Percentiles rank a stretch among this genome's conserved stretches.
phyloP scores from a whole-genome alignment of 139 green algal species.

The Closterium sp. region DNA sequence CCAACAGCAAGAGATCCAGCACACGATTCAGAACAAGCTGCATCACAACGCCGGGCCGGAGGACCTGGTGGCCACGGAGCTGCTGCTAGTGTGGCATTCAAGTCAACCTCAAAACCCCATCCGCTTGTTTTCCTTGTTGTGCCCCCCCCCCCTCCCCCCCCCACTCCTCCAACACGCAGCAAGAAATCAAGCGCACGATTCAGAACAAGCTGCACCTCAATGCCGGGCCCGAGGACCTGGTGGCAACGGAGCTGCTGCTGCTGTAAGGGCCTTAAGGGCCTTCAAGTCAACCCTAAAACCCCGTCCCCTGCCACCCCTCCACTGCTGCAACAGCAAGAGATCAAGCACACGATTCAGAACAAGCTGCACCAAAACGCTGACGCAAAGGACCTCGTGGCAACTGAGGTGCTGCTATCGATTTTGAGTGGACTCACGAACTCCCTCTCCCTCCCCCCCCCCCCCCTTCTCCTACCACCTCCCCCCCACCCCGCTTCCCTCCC shows the following conservation, averaged over 20 bases:
- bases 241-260: conserved; percentile 77
- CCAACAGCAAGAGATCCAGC: conserved; percentile 90
- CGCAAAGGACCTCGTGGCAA: conserved; percentile 93
- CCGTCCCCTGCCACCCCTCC: neutral
- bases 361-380: conserved; percentile 97
- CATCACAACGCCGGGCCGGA: conserved; percentile 96
- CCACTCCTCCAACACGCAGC: conserved; percentile 54
- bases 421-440: too few relatives aligned
- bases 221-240: conserved; percentile 92
- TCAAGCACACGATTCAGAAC: conserved; percentile 99
- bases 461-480: neutral
- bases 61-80: conserved; percentile 92
- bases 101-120: too few relatives aligned
- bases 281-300: too few relatives aligned
- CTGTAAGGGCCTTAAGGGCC: too few relatives aligned
- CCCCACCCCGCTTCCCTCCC: neutral
- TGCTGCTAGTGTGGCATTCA: too few relatives aligned
- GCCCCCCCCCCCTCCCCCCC: neutral
- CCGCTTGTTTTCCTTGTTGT: too few relatives aligned
- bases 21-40: conserved; percentile 99
- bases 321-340: conserved; percentile 68
- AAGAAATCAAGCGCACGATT: conserved; percentile 99
- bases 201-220: conserved; percentile 99
- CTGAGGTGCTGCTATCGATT: conserved; percentile 67
- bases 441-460: neutral